Base-by-base conservation (phyloP, 2,329 filamentous ascomycete species). In the Achaetomium macrosporum region DNA sequence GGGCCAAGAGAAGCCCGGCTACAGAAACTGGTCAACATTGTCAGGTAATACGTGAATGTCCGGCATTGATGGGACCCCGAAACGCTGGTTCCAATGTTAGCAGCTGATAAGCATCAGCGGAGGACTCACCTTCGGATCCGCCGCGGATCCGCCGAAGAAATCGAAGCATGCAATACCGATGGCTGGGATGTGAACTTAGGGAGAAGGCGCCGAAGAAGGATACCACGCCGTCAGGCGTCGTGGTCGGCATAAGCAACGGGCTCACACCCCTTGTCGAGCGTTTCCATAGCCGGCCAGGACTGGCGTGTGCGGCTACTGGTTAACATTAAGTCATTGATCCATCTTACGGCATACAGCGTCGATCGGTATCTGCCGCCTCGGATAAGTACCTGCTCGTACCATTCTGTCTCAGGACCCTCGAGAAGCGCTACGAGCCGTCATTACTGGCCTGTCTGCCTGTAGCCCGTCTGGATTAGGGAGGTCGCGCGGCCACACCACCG, bases 301-400 rank as follows among this genome's bases (percentile, higher is more conserved):
- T 42, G 36, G 19, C 20, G 37, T 5, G n/a, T 37, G 48, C 40
- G 44, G 43, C 48, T 51, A 30, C 20, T 55, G 25, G 40, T 29
- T 29, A n/a, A 13, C 35, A 7, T 25, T 37, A 4, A 36, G 29
- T 20, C 25, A 10, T 44, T 5, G 17, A 12, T 12, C 40, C 16
- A 31, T 47, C 19, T 42, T 37, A 49, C 39, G 42, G 39, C 42
- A 50, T 42, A 37, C 31, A 16, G 29, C 39, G 50, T 40, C 40
- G 56, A 51, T 48, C 51, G 25, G 57, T 58, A 59, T 53, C 57
- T 53, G 46, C 42, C 31, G 53, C 39, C 30, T 16, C 10, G 9
- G 42, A 16, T 42, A 56, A 42, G 57, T 59, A 57, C 47, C 53
- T 50, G 42, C 36, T 50, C 47, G 57, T 59, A 59, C 55, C 48